Percentiles rank a stretch among this genome's conserved stretches.
Conservation (phyloP, 192 early-diverging fungal species). For the Backusella circina region DNA sequence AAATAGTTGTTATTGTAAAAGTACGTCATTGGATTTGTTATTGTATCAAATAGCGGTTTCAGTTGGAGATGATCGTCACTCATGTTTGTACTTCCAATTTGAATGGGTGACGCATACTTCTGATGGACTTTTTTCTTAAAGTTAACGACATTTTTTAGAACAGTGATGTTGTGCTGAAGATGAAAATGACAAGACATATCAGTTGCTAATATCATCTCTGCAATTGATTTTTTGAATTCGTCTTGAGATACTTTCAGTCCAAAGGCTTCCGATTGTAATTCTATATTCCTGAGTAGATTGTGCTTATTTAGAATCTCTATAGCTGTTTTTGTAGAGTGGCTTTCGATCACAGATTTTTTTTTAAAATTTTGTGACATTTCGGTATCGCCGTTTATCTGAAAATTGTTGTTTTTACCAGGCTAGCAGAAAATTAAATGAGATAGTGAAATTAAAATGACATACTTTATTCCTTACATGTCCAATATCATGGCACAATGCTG, state of each 20-base stretch:
- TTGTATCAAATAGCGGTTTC: background rate
- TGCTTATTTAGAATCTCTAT: slow-evolving; percentile 72
- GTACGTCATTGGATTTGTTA: background rate
- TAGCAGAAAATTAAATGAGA: slow-evolving; percentile 33
- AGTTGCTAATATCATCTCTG: slow-evolving; percentile 80
- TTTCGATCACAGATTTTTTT: slow-evolving; percentile 82
- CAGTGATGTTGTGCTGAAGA: slow-evolving; percentile 45
- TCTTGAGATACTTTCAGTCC: slow-evolving; percentile 45
- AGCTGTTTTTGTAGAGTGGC: slow-evolving; percentile 73
- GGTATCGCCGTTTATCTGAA: slow-evolving; percentile 81
- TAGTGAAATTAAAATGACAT: slow-evolving; percentile 2
- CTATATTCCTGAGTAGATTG: slow-evolving; percentile 57
- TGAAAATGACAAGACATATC: slow-evolving; percentile 90
- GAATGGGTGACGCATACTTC: too few species aligned
- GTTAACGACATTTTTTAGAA: slow-evolving; percentile 32
- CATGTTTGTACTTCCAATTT: background rate
- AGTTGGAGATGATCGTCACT: background rate
- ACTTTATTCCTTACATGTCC: slow-evolving; percentile 64
- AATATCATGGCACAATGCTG: slow-evolving; percentile 88
- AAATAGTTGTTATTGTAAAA: background rate
- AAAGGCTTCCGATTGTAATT: slow-evolving; percentile 39
- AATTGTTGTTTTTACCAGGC: slow-evolving; percentile 92
- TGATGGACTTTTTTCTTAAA: background rate
- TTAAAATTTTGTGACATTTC: slow-evolving; percentile 69
- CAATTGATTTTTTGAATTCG: slow-evolving; percentile 42